Evolutionary conservation across 495 filamentous ascomycete genomes (phyloP), one percentile per base, ranked within the genome.

Genomic region (Hypomontagnella submonticulosa): DNA sequence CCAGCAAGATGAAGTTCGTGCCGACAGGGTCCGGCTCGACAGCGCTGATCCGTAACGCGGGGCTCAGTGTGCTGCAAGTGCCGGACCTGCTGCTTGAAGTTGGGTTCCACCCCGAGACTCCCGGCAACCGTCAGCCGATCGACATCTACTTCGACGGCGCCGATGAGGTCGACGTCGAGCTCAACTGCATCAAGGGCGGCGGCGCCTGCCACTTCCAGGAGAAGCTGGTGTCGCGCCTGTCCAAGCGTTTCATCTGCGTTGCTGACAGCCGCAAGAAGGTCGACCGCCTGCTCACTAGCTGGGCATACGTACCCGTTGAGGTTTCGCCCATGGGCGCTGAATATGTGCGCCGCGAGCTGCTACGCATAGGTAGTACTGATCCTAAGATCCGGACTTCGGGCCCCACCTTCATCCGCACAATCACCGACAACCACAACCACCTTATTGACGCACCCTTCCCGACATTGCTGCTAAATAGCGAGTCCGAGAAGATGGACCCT

Each of bases 121-220:
- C 64, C 8, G 66, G 23, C 23, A 27, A 61, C 42, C 61, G 68
- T 13, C 71, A 76, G 56, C 74, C 72, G 50, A 81, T 95, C 50
- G 93, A 97, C 71, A 88, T 98, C 27, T 88, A 88, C 30, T 98
- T 98, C 69, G 94, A 97, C 77, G 94, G 95, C 36, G 96, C 95
- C 18, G 95, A 99, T 75, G 95, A 99, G 80, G 92, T 99, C 23
- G 95, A 99, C 75, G 91, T 91, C 18, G 91, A 93, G 37, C 77
- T 99, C 51, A 99, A 98, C 77, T 91, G 92, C 72, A 97, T 99
- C 78, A 99, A 99, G 80, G 95, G 95, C 43, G 95, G 95, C 12
- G 95, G 95, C 42, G 95, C 93, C 23, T 99, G 96, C 77, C 78
- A 97, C 59, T 97, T 96, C 83, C 96, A 98, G 78, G 95, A 99